Conservation (phyloP, 2,329 filamentous ascomycete species). For the Fusarium anthophilum region DNA sequence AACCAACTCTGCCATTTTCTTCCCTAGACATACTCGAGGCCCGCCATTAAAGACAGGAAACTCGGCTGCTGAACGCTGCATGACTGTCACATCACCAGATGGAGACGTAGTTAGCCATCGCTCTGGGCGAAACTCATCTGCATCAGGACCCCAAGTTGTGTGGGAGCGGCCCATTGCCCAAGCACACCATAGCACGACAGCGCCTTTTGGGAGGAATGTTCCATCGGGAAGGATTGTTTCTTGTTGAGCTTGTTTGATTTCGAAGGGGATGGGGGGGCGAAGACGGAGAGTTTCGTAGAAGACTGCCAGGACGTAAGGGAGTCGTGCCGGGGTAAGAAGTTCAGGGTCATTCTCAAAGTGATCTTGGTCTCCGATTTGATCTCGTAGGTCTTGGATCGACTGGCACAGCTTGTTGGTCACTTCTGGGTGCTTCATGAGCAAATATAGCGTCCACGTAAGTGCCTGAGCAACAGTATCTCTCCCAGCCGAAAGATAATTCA, state of each 20-base stretch:
- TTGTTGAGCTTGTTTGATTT: slow-evolving; percentile 68
- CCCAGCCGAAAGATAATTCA: slow-evolving; percentile 73
- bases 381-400: slow-evolving; percentile 49
- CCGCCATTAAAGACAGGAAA: slow-evolving; percentile 74
- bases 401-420: slow-evolving; percentile 53
- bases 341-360: slow-evolving; percentile 21
- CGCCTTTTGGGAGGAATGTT: slow-evolving; percentile 62
- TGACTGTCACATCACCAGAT: slow-evolving; percentile 48
- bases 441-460: slow-evolving; percentile 71
- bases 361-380: not conserved
- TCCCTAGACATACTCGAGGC: slow-evolving; percentile 67
- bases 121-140: slow-evolving; percentile 64
- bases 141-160: slow-evolving; percentile 65
- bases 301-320: slow-evolving; percentile 68
- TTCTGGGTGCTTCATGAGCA: slow-evolving; percentile 62
- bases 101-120: slow-evolving; percentile 59
- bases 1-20: slow-evolving; percentile 71
- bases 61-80: slow-evolving; percentile 59
- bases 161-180: slow-evolving; percentile 71
- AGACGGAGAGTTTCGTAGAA: slow-evolving; percentile 71
- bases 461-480: slow-evolving; percentile 73
- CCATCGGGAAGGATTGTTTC: slow-evolving; percentile 67
- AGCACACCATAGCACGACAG: slow-evolving; percentile 70
- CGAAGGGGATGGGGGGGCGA: slow-evolving; percentile 72
- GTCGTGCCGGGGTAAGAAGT: slow-evolving; percentile 52